phyloP scores from a whole-genome alignment of 2,329 filamentous ascomycete species.

The Diaporthe citrichinensis region DNA sequence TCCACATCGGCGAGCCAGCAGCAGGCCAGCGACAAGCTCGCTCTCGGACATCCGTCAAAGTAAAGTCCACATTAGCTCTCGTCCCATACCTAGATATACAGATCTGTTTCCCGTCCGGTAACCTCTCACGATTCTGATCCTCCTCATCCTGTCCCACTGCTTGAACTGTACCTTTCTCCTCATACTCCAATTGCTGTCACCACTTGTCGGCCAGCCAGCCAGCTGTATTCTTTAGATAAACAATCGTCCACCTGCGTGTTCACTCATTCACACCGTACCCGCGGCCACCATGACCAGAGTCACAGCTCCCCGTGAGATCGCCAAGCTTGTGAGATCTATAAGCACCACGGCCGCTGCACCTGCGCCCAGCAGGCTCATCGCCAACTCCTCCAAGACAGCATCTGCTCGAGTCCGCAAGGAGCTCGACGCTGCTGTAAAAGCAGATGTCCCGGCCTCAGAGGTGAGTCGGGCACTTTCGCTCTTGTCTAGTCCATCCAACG shows the following conservation, averaged over 20 bases:
- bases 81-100: constrained; percentile 27
- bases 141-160: neutral
- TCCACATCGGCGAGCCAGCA: constrained; percentile 27
- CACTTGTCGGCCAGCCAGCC: neutral
- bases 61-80: constrained; percentile 22
- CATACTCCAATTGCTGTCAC: constrained; percentile 3
- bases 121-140: neutral
- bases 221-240: neutral
- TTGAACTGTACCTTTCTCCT: neutral
- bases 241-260: neutral
- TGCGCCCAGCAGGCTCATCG: constrained; percentile 53
- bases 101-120: neutral
- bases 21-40: constrained; percentile 18
- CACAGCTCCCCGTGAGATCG: constrained; percentile 54
- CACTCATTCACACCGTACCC: neutral
- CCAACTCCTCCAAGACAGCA: constrained; percentile 54
- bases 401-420: constrained; percentile 62
- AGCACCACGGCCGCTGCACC: constrained; percentile 57
- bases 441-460: constrained; percentile 33
- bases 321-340: constrained; percentile 64
- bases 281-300: constrained; percentile 62
- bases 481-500: neutral
- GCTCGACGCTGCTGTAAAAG: constrained; percentile 51
- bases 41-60: constrained; percentile 32
- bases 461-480: constrained; percentile 9